These are phyloP conservation scores for Mycena capillaripes DNA, from an alignment of 768 basidiomycete species.

Conservation along the genomic window DNA sequence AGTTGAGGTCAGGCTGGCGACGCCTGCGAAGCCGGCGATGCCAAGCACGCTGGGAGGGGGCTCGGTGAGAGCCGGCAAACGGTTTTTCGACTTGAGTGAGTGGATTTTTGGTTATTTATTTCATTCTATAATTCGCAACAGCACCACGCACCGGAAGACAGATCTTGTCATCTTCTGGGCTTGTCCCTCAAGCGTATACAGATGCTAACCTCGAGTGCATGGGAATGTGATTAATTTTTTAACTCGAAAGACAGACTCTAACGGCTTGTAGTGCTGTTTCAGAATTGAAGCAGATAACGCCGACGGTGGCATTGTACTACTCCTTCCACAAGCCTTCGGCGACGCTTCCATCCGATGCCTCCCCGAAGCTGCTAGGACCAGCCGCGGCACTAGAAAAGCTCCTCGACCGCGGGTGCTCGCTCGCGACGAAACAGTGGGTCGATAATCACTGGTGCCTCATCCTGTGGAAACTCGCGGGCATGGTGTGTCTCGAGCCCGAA, in stretches of 20 bases:
- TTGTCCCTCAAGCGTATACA: constrained; percentile 63
- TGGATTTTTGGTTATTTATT: constrained; percentile 3
- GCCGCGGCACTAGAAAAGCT: constrained; percentile 69
- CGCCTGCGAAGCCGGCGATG: constrained; percentile 29
- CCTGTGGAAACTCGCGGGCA: constrained; percentile 95
- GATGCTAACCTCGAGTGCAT: constrained; percentile 59
- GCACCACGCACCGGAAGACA: constrained; percentile 53
- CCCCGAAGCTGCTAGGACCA: constrained; percentile 58
- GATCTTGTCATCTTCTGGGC: constrained; percentile 62
- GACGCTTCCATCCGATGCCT: constrained; percentile 40
- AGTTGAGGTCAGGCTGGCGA: constrained; percentile 15
- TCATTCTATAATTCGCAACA: constrained; percentile 31
- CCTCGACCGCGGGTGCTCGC: constrained; percentile 67
- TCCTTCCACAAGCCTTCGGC: constrained; percentile 62
- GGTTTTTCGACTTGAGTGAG: constrained; percentile 64
- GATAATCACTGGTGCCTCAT: constrained; percentile 93
- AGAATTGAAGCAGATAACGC: constrained; percentile 70
- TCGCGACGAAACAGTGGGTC: constrained; percentile 87
- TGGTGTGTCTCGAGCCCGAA: constrained; percentile 81
- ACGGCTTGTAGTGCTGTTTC: constrained; percentile 56
- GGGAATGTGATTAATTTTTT: constrained; percentile 61
- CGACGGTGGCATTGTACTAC: constrained; percentile 69
- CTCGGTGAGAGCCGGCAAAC: constrained; percentile 24
- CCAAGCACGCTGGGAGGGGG: constrained; percentile 25
- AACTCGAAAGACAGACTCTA: neutral